These are phyloP conservation scores for Penicillium sp. DNA, from an alignment of 2,329 filamentous ascomycete species.

Conservation along the genomic window DNA sequence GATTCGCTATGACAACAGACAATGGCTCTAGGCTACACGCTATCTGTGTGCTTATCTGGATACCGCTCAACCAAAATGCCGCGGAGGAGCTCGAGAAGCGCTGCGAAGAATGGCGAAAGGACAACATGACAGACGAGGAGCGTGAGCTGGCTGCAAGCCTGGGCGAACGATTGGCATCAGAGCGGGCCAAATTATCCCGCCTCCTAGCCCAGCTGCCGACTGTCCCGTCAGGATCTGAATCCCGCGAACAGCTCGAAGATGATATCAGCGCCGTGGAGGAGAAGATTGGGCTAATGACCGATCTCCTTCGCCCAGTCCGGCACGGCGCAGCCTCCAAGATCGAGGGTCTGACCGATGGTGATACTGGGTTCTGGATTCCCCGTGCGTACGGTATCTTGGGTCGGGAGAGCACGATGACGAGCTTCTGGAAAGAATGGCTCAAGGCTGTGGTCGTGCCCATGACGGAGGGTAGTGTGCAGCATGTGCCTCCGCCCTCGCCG, in stretches of 20 bases:
- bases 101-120: conserved; percentile 83
- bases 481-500: conserved; percentile 84
- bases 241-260: conserved; percentile 82
- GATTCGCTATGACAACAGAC: conserved; percentile 94
- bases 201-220: conserved; percentile 79
- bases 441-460: conserved; percentile 92
- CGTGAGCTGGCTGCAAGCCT: conserved; percentile 88
- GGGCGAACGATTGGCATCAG: conserved; percentile 79
- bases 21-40: conserved; percentile 91
- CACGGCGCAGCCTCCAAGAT: conserved; percentile 97
- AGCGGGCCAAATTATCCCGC: conserved; percentile 86
- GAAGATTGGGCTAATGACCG: conserved; percentile 95
- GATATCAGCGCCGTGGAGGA: conserved; percentile 95
- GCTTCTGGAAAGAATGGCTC: conserved; percentile 99
- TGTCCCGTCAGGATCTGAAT: conserved; percentile 74
- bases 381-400: conserved; percentile 91
- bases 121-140: conserved; percentile 98
- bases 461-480: conserved; percentile 79
- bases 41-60: conserved; percentile 89
- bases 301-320: conserved; percentile 85
- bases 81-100: conserved; percentile 71
- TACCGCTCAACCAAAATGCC: conserved; percentile 74
- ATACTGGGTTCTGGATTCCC: conserved; percentile 94
- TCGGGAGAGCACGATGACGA: conserved; percentile 74
- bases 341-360: conserved; percentile 89